Base-by-base conservation (phyloP, 192 early-diverging fungal genomes). In the Mortierella alpina region DNA sequence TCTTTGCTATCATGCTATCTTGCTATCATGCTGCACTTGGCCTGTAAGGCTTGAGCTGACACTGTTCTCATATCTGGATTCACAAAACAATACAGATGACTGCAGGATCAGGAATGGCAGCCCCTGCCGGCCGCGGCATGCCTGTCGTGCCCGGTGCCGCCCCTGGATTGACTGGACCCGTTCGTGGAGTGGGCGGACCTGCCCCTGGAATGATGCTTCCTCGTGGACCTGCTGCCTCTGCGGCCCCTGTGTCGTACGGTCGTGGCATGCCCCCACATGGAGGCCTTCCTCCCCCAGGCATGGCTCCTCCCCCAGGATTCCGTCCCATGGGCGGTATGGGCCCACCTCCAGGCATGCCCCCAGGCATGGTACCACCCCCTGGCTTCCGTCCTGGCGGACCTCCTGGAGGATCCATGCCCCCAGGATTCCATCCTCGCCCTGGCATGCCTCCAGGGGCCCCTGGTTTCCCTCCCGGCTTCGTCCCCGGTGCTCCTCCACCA, bases 121-220 rank as follows among this genome's bases (percentile, higher is more conserved):
- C 63, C 12, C 58, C 65, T 57, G 68, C 66, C 51, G 63, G 63
- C 53, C 88, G 93, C 22, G 93, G 93, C 9, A 85, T 92, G 59
- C 89, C 91, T 11, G 76, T 93, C 59, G 88, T 90, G 57, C 86
- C 83, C 11, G 83, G 73, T 49, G 82, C 70, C 13, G 83, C 84
- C 49, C 72, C 86, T 13, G 93, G 94, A 51, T 86, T 98, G 54
- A 88, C 92, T 44, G 96, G 95, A 42, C 97, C 97, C 39, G 92
- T 98, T 20, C 90, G 96, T 61, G 98, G 98, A 60, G 92, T 99
- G 49, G 96, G 98, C 72, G 98, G 96, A 41, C 97, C 97, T 45
- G 93, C 93, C 20, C 90, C 92, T 52, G 89, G 89, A 69, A 93
- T 93, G 88, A 99, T 99, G 96, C 87, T 91, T 66, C 96, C 95